phyloP scores from a whole-genome alignment of 768 basidiomycete genomes.

The Gautieria morchelliformis region DNA sequence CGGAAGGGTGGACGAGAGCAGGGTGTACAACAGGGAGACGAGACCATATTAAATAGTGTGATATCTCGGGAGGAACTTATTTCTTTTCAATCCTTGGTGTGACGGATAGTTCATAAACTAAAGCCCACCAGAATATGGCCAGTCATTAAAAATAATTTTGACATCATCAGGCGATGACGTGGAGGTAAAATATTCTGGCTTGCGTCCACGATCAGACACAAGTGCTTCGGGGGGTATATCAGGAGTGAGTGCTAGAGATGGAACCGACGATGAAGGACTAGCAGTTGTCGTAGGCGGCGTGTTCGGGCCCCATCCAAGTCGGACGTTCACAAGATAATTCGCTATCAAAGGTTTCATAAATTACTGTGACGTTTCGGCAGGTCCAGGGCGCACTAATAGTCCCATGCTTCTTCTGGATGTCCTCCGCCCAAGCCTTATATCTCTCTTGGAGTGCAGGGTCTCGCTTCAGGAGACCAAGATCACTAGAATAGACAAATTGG shows the following conservation, averaged over 20 bases:
- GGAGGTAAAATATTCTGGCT: constrained; percentile 54
- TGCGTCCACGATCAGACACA: not conserved
- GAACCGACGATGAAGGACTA: constrained; percentile 4
- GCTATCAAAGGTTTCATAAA: constrained; percentile 31
- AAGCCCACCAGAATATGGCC: constrained; percentile 73
- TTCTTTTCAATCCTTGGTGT: not conserved
- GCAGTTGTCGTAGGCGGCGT: constrained; percentile 1
- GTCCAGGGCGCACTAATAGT: constrained; percentile 40
- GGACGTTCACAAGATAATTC: constrained; percentile 59
- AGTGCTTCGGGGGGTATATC: not conserved
- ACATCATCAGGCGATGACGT: constrained; percentile 48
- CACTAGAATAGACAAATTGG: constrained; percentile 31
- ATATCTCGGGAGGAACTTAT: constrained; percentile 58
- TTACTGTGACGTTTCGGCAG: not conserved
- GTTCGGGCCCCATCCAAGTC: constrained; percentile 59
- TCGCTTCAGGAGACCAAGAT: constrained; percentile 72
- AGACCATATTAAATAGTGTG: constrained; percentile 74
- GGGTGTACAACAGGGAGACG: constrained; percentile 61
- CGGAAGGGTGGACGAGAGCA: constrained; percentile 15
- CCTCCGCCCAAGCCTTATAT: constrained; percentile 50
- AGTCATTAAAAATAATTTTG: constrained; percentile 74
- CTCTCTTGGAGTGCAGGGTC: constrained; percentile 58
- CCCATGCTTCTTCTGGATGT: constrained; percentile 51
- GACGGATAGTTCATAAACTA: not conserved
- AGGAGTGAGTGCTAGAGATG: constrained; percentile 9